Percentiles rank a stretch among this genome's conserved stretches.
phyloP scores from a whole-genome alignment of 805 yeast species.

The Ogataea pignaliae region DNA sequence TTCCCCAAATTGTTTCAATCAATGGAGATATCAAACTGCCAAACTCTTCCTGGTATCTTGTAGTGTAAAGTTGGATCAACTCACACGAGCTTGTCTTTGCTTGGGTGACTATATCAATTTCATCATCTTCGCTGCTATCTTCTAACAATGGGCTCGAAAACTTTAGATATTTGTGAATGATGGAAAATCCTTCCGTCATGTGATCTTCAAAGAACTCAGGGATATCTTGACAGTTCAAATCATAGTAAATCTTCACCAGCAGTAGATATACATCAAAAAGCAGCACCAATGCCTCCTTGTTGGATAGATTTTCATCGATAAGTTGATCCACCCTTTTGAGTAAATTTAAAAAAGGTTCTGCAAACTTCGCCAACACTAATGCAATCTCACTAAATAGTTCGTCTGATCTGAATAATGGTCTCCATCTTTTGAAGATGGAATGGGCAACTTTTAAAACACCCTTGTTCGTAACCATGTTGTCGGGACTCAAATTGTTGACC shows the following conservation, averaged over 20 bases:
- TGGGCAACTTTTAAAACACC: conserved; percentile 92
- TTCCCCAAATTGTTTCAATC: conserved; percentile 77
- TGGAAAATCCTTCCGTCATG: conserved; percentile 67
- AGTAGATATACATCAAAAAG: conserved; percentile 68
- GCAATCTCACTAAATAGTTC: conserved; percentile 84
- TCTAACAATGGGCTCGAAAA: conserved; percentile 53
- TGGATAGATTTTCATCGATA: conserved; percentile 42
- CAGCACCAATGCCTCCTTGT: conserved; percentile 48
- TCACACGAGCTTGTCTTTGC: conserved; percentile 83
- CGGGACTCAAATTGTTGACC: conserved; percentile 56
- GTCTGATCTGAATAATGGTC: conserved; percentile 89
- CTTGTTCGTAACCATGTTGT: conserved; percentile 70
- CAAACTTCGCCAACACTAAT: conserved; percentile 79
- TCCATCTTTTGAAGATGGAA: conserved; percentile 94
- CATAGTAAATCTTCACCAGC: conserved; percentile 79
- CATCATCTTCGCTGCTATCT: conserved; percentile 60
- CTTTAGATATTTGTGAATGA: conserved; percentile 74
- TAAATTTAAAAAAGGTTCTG: conserved; percentile 70
- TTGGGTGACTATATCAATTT: conserved; percentile 62
- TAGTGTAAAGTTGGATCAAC: conserved; percentile 76
- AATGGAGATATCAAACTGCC: conserved; percentile 72
- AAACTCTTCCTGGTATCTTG: conserved; percentile 89
- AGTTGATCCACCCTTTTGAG: conserved; percentile 62
- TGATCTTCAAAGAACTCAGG: conserved; percentile 98
- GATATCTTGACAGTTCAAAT: conserved; percentile 94